These are phyloP conservation scores for Wickerhamiella slavikovae DNA, from an alignment of 805 yeast species.

Conservation along the genomic window DNA sequence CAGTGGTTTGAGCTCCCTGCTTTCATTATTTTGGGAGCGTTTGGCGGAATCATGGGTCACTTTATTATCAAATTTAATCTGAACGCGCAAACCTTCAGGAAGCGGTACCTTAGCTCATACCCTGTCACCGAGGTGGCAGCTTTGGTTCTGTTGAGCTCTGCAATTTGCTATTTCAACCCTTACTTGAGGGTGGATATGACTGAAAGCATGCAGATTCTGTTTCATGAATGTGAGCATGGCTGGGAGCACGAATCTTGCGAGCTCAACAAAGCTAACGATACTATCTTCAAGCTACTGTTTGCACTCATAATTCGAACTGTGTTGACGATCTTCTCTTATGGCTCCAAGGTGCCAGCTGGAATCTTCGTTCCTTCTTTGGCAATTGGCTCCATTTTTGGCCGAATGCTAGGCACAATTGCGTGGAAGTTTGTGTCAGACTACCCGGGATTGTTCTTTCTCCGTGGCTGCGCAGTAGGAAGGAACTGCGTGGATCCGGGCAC, in stretches of 20 bases:
- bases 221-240: conserved; percentile 54
- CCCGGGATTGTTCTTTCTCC: conserved; percentile 20
- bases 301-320: conserved; percentile 57
- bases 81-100: conserved; percentile 56
- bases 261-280: conserved; percentile 8
- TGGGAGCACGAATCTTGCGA: conserved; percentile 21
- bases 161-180: conserved; percentile 64
- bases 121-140: conserved; percentile 54
- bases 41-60: conserved; percentile 85
- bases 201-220: conserved; percentile 74
- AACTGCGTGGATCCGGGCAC: conserved; percentile 78
- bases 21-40: conserved; percentile 58
- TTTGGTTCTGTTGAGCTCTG: conserved; percentile 48
- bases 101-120: conserved; percentile 33
- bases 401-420: conserved; percentile 58
- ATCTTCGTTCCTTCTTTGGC: conserved; percentile 96
- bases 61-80: conserved; percentile 56
- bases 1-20: conserved; percentile 60
- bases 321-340: conserved; percentile 69
- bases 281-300: conserved; percentile 32
- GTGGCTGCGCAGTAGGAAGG: conserved; percentile 23
- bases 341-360: conserved; percentile 88
- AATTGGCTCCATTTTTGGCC: conserved; percentile 86
- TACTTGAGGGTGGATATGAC: conserved; percentile 83
- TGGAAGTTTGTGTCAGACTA: conserved; percentile 27